Evolutionary conservation across 768 basidiomycete genomes (phyloP), one percentile per base, ranked within the genome.

Genomic region (Pleurotus giganteus): DNA sequence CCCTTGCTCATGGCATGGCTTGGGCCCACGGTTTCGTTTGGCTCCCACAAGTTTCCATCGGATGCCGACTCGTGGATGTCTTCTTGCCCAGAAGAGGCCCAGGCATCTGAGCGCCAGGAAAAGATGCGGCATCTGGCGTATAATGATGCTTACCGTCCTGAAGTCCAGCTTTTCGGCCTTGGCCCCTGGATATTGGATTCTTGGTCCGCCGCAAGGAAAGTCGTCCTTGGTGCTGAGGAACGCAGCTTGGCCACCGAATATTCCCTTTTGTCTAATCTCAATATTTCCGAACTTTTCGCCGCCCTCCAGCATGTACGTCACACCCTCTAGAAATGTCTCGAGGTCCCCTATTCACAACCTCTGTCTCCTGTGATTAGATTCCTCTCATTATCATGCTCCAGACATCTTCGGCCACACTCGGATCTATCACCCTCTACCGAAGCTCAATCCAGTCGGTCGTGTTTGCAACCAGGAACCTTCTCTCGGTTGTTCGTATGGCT

Each of bases 131-230:
- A 79, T 61, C 71, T 94, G 34, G 91, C 85, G 0, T 83, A 88
- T 66, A 88, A 83, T 63, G 91, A 91, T 34, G 63, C 71, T 0
- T 84, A 89, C 66, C 85, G 90, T n/a, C 84, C 87, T 13, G 92
- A 95, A 66, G 79, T 94, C 28, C 75, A 86, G 29, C 74, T 94
- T 3, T 95, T 93, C 66, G 89, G 89, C 3, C 77, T 95, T 13
- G 86, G 84, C 9, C 86, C 89, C 34, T 95, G 92, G 93, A 86
- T 94, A 52, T 71, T 94, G 55, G 77, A 81, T 53, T 82, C 83
- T 5, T 95, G 92, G 92, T 78, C 85, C 3, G 74, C 70, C 28
- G 82, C 90, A 2, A 74, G 85, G 60, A 80, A 75, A 64, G 69
- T 81, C 17, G 79, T 85, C 42, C 71, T 87, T 50, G 78, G 80